These are phyloP conservation scores for Trypanosoma melophagium DNA, from an alignment of 208 protist species.

Conservation along the genomic window DNA sequence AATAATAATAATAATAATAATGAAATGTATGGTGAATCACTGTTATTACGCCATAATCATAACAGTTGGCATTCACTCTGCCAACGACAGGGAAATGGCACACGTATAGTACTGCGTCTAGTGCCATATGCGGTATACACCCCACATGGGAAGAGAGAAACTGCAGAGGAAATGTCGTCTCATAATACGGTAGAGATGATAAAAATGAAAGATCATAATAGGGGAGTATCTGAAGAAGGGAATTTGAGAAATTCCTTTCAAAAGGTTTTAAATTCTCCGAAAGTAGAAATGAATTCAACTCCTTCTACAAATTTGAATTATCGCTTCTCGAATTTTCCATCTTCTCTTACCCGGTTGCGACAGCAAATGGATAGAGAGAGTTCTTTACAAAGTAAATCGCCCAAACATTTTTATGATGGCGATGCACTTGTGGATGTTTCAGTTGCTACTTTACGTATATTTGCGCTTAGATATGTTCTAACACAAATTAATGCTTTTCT, in stretches of 20 bases:
- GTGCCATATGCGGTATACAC: background rate
- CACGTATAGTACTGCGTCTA: conserved; percentile 9
- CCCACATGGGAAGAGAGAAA: background rate
- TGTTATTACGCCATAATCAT: background rate
- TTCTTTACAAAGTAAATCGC: background rate
- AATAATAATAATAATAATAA: too few species aligned
- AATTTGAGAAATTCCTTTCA: background rate
- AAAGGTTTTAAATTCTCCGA: too few species aligned
- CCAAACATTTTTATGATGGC: background rate
- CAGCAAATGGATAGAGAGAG: background rate
- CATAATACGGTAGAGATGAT: too few species aligned
- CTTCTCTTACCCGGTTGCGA: background rate
- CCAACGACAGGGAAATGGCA: conserved; percentile 4
- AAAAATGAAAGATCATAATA: too few species aligned
- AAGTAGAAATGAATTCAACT: too few species aligned
- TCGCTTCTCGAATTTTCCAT: background rate
- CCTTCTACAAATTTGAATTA: background rate
- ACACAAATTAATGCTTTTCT: background rate
- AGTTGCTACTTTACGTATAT: conserved; percentile 1
- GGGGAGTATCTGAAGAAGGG: background rate
- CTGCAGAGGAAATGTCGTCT: background rate
- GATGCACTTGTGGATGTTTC: background rate
- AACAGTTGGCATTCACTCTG: conserved; percentile 5
- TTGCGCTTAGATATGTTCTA: conserved; percentile 9
- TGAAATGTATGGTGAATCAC: too few species aligned